Conservation (phyloP, 208 protist genomes). For the Angomonas ambiguus region DNA sequence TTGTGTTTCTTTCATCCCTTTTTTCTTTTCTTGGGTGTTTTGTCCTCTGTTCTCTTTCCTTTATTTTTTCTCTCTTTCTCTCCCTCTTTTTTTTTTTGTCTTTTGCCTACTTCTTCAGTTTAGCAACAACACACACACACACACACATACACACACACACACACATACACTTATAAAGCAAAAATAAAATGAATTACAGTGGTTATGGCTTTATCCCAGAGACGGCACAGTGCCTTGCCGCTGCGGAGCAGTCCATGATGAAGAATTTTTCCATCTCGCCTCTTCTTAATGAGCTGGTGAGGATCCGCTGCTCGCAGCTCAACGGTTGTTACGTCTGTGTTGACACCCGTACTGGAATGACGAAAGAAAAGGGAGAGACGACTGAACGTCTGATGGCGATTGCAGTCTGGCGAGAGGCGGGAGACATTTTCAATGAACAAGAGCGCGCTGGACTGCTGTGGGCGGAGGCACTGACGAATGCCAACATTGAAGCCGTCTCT, state of each 20-base stretch:
- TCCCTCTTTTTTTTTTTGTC: background rate
- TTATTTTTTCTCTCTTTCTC: background rate
- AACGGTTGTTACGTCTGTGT: background rate
- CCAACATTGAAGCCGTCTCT: background rate
- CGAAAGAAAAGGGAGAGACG: background rate
- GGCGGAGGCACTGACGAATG: background rate
- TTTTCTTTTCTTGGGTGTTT: conserved; percentile 1
- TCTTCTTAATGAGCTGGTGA: background rate
- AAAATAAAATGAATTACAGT: conserved; percentile 1
- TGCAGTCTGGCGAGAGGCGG: background rate
- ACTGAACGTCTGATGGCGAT: background rate
- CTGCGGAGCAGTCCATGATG: background rate
- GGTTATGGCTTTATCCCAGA: background rate
- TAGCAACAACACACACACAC: background rate
- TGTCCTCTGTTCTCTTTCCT: background rate
- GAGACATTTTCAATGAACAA: background rate
- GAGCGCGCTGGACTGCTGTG: background rate
- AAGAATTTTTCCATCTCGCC: background rate
- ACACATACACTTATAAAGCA: no score
- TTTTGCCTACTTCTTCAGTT: background rate
- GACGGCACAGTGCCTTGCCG: background rate
- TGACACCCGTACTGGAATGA: background rate
- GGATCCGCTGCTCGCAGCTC: background rate
- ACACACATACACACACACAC: background rate
- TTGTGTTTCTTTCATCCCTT: background rate